Conservation (phyloP, 495 filamentous ascomycete species). For the Xylaria palmicola region DNA sequence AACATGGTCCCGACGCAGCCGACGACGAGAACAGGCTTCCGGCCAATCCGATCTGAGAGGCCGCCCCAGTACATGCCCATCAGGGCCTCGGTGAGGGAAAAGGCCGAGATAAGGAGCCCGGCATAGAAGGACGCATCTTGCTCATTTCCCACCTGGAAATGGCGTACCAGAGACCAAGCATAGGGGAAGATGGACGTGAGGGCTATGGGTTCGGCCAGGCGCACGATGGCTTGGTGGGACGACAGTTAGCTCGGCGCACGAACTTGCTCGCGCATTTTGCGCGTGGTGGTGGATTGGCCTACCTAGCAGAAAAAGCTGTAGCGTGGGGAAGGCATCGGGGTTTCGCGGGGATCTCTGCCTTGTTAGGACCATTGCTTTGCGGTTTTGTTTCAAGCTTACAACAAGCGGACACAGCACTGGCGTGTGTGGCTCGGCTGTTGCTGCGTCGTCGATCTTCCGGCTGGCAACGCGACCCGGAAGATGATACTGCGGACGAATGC, state of each 20-base stretch:
- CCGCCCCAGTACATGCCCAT: conserved; percentile 86
- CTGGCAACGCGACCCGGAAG: neutral
- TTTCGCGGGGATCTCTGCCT: conserved; percentile 46
- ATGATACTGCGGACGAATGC: neutral
- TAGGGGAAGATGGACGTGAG: conserved; percentile 87
- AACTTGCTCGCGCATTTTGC: neutral
- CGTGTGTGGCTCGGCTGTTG: conserved; percentile 6
- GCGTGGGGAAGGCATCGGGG: conserved; percentile 65
- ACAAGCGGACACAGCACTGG: conserved; percentile 26
- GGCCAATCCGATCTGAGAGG: conserved; percentile 76
- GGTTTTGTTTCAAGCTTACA: conserved; percentile 33
- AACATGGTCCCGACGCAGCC: conserved; percentile 79
- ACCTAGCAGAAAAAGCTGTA: conserved; percentile 79
- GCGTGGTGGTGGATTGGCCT: no score
- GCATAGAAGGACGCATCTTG: conserved; percentile 78
- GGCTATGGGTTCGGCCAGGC: conserved; percentile 85
- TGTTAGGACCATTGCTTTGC: conserved; percentile 45
- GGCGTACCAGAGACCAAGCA: conserved; percentile 77
- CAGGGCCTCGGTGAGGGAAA: conserved; percentile 74
- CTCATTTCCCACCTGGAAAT: conserved; percentile 65
- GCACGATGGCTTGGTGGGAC: conserved; percentile 41
- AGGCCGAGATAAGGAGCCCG: conserved; percentile 81
- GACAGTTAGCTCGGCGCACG: neutral
- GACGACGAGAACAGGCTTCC: conserved; percentile 78
- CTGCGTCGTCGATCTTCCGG: neutral